These are phyloP conservation scores for Calocybe gangraenosa DNA, from an alignment of 768 basidiomycete species.

Conservation along the genomic window DNA sequence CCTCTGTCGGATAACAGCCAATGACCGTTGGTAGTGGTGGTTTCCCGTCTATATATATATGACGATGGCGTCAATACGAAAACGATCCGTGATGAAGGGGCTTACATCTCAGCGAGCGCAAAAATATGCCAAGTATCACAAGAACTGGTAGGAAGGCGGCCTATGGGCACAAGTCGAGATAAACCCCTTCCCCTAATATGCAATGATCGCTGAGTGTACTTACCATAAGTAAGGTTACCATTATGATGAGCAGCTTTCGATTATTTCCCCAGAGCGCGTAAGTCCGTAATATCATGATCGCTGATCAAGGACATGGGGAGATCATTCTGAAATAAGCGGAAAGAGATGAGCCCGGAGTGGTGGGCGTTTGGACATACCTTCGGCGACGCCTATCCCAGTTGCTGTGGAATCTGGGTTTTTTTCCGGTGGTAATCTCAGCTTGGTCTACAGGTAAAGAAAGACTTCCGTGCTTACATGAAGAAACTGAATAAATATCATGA, in stretches of 20 bases:
- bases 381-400: constrained; percentile 6
- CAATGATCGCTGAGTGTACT: too few species aligned
- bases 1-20: constrained; percentile 7
- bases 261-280: constrained; percentile 11
- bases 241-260: constrained; percentile 2
- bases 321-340: background rate
- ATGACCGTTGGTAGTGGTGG: constrained; percentile 6
- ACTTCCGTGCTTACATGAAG: constrained; percentile 2
- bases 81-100: background rate
- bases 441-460: background rate
- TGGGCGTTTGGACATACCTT: constrained; percentile 3
- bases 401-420: constrained; percentile 1
- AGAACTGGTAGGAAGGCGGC: constrained; percentile 1
- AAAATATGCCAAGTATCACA: background rate
- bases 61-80: background rate
- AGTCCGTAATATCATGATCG: constrained; percentile 11
- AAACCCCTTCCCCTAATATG: too few species aligned
- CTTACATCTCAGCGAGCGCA: constrained; percentile 7
- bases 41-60: background rate
- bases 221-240: constrained; percentile 1
- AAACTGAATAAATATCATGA: background rate
- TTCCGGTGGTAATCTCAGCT: background rate
- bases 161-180: background rate
- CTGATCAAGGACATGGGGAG: too few species aligned
- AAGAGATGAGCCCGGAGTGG: background rate